Base-by-base conservation (phyloP, 1,284 basidiomycete species). In the Rhodotorula sp. region DNA sequence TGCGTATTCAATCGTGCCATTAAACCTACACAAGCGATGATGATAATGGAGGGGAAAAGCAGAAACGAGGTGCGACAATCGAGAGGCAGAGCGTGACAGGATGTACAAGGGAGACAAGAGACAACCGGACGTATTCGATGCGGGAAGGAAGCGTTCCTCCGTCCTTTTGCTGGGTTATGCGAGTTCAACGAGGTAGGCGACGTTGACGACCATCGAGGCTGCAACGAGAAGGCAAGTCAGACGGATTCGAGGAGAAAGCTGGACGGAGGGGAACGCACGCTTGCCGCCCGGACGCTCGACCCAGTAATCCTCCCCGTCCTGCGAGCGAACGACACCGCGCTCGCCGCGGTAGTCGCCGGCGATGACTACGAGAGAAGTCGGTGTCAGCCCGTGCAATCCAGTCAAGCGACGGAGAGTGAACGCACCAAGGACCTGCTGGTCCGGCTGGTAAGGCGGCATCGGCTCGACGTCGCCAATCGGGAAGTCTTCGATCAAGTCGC, bases 231-330 rank as follows among this genome's bases (percentile, higher is more conserved):
- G 24, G 7, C 20, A 22, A 54, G 65, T 30, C 7, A 46, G 28
- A n/a, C n/a, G n/a, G n/a, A n/a, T n/a, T n/a, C n/a, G n/a, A n/a
- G n/a, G n/a, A n/a, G n/a, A n/a, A 11, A 15, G 16, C 30, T 3
- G 2, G 11, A 44, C n/a, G n/a, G n/a, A n/a, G n/a, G n/a, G n/a
- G n/a, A n/a, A n/a, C 68, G 53, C n/a, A 66, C 64, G 40, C 40
- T 44, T 31, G 22, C 54, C 62, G 47, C 22, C 55, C 9, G 60
- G 44, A 5, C 59, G 59, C 30, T 63, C 55, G 4, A 74, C 64
- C 76, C 75, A 73, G 72, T 74, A 77, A 9, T 77, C 70, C 30
- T 72, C 70, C 18, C 68, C 75, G 59, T 77, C 75, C 22, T 62
- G 70, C 50, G 67, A 72, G 11, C 58, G 59, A 0, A 72, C 69